Percentiles rank a stretch among this genome's conserved stretches.
These are phyloP conservation scores for Vicia faba DNA, from an alignment of 306 rosid species.

Conservation along the genomic window DNA sequence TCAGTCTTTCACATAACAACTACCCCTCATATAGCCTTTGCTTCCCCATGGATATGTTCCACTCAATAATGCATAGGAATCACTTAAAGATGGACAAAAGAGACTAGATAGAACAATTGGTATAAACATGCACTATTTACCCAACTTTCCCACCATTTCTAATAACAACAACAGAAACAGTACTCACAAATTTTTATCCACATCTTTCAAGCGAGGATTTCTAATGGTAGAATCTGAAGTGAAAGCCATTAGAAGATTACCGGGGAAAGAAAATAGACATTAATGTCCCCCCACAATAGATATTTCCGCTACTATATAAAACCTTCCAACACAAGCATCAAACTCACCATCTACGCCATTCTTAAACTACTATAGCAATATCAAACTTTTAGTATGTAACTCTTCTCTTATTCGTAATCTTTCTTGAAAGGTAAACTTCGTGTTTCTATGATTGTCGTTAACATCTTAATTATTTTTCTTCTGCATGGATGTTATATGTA, in stretches of 20 bases:
- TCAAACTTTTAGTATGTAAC: slow-evolving; percentile 22
- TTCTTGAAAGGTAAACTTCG: slow-evolving; percentile 51
- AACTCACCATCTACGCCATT: too few species aligned
- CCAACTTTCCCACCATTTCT: slow-evolving; percentile 41
- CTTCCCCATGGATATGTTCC: slow-evolving; percentile 53
- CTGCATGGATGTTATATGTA: background rate
- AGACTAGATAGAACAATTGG: slow-evolving; percentile 38
- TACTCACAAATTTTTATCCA: slow-evolving; percentile 31
- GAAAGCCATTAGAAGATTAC: slow-evolving; percentile 42
- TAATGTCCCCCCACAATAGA: slow-evolving; percentile 49
- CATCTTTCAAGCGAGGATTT: slow-evolving; percentile 30
- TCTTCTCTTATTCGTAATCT: slow-evolving; percentile 31
- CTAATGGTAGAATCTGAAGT: slow-evolving; percentile 45
- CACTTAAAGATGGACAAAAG: slow-evolving; percentile 60
- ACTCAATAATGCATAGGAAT: slow-evolving; percentile 86
- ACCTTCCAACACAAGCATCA: too few species aligned
- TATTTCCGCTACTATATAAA: slow-evolving; percentile 49
- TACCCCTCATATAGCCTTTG: slow-evolving; percentile 71
- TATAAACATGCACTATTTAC: slow-evolving; percentile 43
- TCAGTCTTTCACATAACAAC: slow-evolving; percentile 57
- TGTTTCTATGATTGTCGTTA: slow-evolving; percentile 29
- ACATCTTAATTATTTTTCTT: slow-evolving; percentile 28
- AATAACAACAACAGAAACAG: slow-evolving; percentile 29
- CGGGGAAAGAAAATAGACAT: slow-evolving; percentile 50
- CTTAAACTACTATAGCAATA: too few species aligned